These are phyloP conservation scores for Bathelium albidoporum DNA, from an alignment of 495 filamentous ascomycete genomes.

Conservation along the genomic window DNA sequence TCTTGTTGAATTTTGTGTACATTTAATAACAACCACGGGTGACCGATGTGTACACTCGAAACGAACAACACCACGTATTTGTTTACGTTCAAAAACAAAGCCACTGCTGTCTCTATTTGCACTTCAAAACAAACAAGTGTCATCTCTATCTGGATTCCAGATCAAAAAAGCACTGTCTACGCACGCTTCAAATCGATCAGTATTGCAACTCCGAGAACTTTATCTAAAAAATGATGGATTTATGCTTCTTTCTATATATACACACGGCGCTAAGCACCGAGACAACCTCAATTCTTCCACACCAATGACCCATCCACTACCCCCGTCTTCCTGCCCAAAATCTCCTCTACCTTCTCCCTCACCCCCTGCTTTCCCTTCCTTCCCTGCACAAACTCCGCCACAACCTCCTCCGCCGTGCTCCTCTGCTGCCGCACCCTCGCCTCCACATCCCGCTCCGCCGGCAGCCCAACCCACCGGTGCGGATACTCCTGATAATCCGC, in stretches of 20 bases:
- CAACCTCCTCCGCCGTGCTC: slow-evolving; percentile 33
- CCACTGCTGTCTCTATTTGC: no score
- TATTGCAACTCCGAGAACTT: background rate
- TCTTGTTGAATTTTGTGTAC: no score
- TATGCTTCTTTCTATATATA: background rate
- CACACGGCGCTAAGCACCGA: background rate
- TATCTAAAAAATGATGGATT: background rate
- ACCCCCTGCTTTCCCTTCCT: slow-evolving; percentile 34
- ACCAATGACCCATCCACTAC: background rate
- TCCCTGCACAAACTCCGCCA: slow-evolving; percentile 38
- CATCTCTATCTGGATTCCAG: no score
- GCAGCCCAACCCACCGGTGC: slow-evolving; percentile 54
- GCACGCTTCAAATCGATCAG: background rate
- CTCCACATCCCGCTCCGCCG: slow-evolving; percentile 61
- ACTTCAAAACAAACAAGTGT: no score
- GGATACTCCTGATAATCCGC: slow-evolving; percentile 58
- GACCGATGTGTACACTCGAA: no score
- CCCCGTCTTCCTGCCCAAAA: slow-evolving; percentile 25
- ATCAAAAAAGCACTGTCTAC: no score
- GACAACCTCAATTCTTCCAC: background rate
- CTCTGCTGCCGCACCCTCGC: slow-evolving; percentile 35
- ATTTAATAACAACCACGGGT: no score
- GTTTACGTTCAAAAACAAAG: no score
- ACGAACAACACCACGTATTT: no score
- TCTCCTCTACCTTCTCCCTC: slow-evolving; percentile 36